Conservation (phyloP, 1,284 basidiomycete species). For the Ceratobasidium sp. region DNA sequence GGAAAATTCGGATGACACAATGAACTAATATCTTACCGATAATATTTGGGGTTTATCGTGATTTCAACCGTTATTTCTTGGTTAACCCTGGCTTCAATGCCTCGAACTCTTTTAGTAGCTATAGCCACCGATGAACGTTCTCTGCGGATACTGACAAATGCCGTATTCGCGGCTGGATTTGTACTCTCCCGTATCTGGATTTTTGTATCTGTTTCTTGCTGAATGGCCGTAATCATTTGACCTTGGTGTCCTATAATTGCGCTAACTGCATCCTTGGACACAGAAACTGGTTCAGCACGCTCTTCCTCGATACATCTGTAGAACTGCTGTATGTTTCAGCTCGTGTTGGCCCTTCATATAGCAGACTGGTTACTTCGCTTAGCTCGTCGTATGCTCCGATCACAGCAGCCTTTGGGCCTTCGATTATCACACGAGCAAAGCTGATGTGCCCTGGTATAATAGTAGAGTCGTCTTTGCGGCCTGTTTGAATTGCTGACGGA, state of each 20-base stretch:
- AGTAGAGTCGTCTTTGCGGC: background rate
- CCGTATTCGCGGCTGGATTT: background rate
- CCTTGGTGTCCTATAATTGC: slow-evolving; percentile 2
- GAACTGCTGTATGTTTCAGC: background rate
- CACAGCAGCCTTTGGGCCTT: background rate
- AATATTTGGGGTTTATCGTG: background rate
- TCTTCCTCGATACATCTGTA: background rate
- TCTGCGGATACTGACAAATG: background rate
- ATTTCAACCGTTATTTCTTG: background rate
- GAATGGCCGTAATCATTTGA: background rate
- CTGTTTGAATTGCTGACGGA: background rate
- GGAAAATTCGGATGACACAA: too few species aligned
- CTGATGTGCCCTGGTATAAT: too few species aligned
- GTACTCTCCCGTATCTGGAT: background rate
- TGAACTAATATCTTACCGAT: background rate
- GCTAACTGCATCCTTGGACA: background rate
- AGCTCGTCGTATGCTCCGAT: background rate
- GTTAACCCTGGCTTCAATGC: background rate
- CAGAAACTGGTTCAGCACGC: background rate
- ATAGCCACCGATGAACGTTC: background rate
- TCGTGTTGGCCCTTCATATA: background rate
- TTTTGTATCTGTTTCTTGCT: background rate
- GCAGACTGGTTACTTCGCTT: background rate
- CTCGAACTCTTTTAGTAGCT: background rate
- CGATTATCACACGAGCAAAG: background rate